These are phyloP conservation scores for Begonia peltatifolia DNA, from an alignment of 306 rosid genomes.

Conservation along the genomic window DNA sequence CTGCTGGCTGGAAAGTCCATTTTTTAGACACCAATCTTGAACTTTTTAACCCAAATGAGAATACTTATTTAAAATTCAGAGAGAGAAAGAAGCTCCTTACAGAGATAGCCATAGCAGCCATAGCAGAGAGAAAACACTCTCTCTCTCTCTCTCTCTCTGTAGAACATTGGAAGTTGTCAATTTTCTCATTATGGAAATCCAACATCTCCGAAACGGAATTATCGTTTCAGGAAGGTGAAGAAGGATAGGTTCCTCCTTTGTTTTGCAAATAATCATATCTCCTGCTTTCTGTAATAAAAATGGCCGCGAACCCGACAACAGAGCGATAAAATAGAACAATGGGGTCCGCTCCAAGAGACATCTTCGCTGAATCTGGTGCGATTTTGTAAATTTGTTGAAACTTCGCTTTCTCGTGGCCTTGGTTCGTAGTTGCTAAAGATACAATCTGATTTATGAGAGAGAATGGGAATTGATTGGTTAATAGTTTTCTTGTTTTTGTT, in stretches of 20 bases:
- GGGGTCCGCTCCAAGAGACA: conserved; percentile 51
- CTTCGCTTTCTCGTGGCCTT: too few species aligned
- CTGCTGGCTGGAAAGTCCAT: too few species aligned
- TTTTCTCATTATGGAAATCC: conserved; percentile 62
- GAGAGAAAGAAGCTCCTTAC: too few species aligned
- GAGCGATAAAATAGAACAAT: background rate
- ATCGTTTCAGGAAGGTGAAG: conserved; percentile 34
- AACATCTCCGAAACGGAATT: conserved; percentile 3
- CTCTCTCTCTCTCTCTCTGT: background rate
- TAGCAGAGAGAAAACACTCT: background rate
- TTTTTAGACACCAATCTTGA: too few species aligned
- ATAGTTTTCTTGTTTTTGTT: too few species aligned
- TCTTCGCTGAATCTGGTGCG: too few species aligned
- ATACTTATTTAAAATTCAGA: too few species aligned
- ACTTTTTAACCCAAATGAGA: too few species aligned
- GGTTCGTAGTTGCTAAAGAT: too few species aligned
- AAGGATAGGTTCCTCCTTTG: conserved; percentile 70
- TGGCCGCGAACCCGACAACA: conserved; percentile 2
- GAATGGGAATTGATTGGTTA: too few species aligned
- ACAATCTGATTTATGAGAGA: too few species aligned
- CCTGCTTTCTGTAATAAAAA: conserved; percentile 15
- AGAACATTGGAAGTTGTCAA: conserved; percentile 45
- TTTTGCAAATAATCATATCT: conserved; percentile 36
- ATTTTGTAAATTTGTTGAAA: too few species aligned
- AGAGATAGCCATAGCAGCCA: conserved; percentile 1